Evolutionary conservation across 208 protist species (phyloP).

Genomic region (Hexamita inflata): DNA sequence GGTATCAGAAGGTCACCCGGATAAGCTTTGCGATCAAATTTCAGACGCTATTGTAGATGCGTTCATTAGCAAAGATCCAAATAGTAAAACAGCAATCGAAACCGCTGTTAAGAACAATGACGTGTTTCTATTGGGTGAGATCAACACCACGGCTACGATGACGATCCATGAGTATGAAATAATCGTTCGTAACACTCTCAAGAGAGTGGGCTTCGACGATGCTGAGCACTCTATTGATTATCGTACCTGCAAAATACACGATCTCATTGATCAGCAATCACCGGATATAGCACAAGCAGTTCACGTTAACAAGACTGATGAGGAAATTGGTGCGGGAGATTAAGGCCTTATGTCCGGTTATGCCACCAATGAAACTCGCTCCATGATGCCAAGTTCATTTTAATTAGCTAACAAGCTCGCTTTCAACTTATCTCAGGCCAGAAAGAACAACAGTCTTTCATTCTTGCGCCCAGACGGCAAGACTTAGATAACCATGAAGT

Average conservation of each 20-base stretch:
- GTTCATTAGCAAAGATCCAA: conserved; percentile 81
- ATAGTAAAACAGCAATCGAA: conserved; percentile 93
- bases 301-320: conserved; percentile 63
- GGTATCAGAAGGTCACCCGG: conserved; percentile 20
- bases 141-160: conserved; percentile 83
- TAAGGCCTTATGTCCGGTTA: conserved; percentile 99
- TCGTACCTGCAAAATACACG: background rate
- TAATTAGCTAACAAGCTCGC: conserved; percentile 74
- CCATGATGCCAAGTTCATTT: conserved; percentile 90
- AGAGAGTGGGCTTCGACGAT: conserved; percentile 90
- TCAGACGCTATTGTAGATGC: conserved; percentile 96
- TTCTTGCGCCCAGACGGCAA: conserved; percentile 94
- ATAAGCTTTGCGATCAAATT: conserved; percentile 52
- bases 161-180: conserved; percentile 95
- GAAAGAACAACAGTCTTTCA: conserved; percentile 67
- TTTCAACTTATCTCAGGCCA: conserved; percentile 44
- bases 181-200: conserved; percentile 79
- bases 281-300: conserved; percentile 92
- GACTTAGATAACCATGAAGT: conserved; percentile 93
- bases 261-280: conserved; percentile 61
- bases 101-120: conserved; percentile 89
- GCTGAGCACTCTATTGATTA: conserved; percentile 56
- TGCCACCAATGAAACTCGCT: conserved; percentile 90
- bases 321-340: conserved; percentile 93
- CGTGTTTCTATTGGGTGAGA: conserved; percentile 97